A percentile compares a stretch with the other conserved stretches of the same genome.
phyloP scores from a whole-genome alignment of 148 eudicot species.

The Amaranthus palmeri region DNA sequence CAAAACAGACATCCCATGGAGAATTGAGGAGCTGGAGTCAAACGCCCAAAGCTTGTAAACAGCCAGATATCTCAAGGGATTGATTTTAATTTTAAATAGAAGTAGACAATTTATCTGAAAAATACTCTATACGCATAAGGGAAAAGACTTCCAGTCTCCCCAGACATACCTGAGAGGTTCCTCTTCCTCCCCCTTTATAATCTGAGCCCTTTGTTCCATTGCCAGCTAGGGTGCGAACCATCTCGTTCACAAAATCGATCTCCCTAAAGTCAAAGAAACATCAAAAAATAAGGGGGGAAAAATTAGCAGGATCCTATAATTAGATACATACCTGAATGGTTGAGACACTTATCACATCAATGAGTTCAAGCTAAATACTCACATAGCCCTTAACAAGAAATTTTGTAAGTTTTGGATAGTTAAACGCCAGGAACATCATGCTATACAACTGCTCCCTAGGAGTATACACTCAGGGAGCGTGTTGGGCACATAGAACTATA shows the following conservation, averaged over 20 bases:
- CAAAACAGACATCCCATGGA: constrained; percentile 96
- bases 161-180: constrained; percentile 72
- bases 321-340: too few species aligned
- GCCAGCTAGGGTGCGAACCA: constrained; percentile 87
- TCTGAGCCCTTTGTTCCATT: constrained; percentile 96
- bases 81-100: constrained; percentile 1
- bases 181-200: constrained; percentile 78
- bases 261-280: constrained; percentile 41
- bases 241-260: constrained; percentile 86
- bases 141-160: constrained; percentile 2
- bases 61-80: background rate
- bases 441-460: background rate
- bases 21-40: constrained; percentile 87
- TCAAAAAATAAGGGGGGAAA: background rate
- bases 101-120: constrained; percentile 7
- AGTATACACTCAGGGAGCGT: background rate
- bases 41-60: constrained; percentile 4
- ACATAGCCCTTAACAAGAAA: too few species aligned
- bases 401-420: too few species aligned
- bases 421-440: background rate
- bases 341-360: too few species aligned
- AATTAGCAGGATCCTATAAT: too few species aligned
- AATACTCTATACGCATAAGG: background rate
- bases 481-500: background rate
- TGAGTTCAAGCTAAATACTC: too few species aligned